These are phyloP conservation scores for Stevia rebaudiana DNA, from an alignment of 140 eudicot species.

Conservation along the genomic window DNA sequence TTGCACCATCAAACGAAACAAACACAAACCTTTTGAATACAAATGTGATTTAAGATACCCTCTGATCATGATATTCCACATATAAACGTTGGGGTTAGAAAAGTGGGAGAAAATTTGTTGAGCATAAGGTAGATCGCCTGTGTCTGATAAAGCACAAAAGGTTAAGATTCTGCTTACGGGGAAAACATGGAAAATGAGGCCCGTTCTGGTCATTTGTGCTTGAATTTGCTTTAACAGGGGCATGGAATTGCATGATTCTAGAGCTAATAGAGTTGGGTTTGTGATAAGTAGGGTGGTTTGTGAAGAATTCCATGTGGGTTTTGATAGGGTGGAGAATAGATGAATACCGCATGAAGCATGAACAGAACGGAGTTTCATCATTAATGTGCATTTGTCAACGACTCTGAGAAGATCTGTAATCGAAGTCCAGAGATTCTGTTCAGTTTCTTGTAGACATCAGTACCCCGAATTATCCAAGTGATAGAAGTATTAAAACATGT, in stretches of 20 bases:
- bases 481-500: too few species aligned
- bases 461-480: too few species aligned
- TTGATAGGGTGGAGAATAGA: constrained; percentile 26
- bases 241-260: constrained; percentile 57
- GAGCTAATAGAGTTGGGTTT: constrained; percentile 49
- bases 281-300: constrained; percentile 41
- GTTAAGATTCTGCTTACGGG: constrained; percentile 54
- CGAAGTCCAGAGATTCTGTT: too few species aligned
- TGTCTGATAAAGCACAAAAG: constrained; percentile 45
- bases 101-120: constrained; percentile 35
- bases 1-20: constrained; percentile 42
- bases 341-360: constrained; percentile 1
- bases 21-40: constrained; percentile 31
- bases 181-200: constrained; percentile 48
- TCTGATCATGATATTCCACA: constrained; percentile 61
- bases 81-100: constrained; percentile 45
- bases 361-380: constrained; percentile 12
- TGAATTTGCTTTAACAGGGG: constrained; percentile 51
- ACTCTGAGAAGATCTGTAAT: neutral
- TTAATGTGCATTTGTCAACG: too few species aligned
- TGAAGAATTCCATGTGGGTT: constrained; percentile 47
- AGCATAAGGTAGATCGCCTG: constrained; percentile 36
- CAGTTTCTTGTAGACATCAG: too few species aligned
- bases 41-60: constrained; percentile 31
- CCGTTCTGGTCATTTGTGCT: constrained; percentile 50